Evolutionary conservation across 768 basidiomycete species (phyloP).

Genomic region (Clitopilus hobsonii): DNA sequence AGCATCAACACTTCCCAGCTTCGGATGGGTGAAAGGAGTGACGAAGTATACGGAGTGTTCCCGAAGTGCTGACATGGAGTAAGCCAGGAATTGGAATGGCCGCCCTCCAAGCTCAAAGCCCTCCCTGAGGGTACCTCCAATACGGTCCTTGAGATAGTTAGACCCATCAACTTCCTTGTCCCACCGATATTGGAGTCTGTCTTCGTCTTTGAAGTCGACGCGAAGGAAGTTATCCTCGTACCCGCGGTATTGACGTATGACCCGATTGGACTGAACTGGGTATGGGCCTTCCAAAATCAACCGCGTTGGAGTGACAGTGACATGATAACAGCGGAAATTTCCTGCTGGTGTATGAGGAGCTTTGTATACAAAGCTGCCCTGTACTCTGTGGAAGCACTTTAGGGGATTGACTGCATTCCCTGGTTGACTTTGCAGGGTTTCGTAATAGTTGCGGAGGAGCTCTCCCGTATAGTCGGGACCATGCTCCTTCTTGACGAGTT

Average conservation of each 20-base stretch:
- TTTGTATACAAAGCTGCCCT: constrained; percentile 19
- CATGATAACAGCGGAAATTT: constrained; percentile 67
- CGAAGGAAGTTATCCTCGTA: constrained; percentile 71
- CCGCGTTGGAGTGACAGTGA: constrained; percentile 73
- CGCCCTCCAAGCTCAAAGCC: constrained; percentile 73
- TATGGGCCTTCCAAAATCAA: constrained; percentile 75
- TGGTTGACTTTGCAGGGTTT: constrained; percentile 39
- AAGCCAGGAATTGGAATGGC: constrained; percentile 75
- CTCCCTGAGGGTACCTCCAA: constrained; percentile 50
- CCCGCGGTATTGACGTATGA: constrained; percentile 62
- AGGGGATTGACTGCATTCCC: constrained; percentile 31
- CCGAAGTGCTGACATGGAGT: constrained; percentile 73
- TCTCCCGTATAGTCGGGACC: constrained; percentile 28
- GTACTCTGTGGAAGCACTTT: constrained; percentile 39
- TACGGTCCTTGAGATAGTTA: constrained; percentile 51
- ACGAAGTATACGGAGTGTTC: constrained; percentile 85
- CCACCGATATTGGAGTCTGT: constrained; percentile 71
- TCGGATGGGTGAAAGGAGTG: constrained; percentile 49
- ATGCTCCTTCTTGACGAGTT: constrained; percentile 25
- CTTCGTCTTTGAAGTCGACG: constrained; percentile 84
- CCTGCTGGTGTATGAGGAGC: constrained; percentile 23
- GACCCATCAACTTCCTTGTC: constrained; percentile 58
- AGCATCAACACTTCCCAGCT: constrained; percentile 44
- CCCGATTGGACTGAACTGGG: constrained; percentile 70
- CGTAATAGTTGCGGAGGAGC: constrained; percentile 51